Evolutionary conservation across 1,284 basidiomycete species (phyloP), one percentile per base, ranked within the genome.

Genomic region (Rhodotorula sp.): DNA sequence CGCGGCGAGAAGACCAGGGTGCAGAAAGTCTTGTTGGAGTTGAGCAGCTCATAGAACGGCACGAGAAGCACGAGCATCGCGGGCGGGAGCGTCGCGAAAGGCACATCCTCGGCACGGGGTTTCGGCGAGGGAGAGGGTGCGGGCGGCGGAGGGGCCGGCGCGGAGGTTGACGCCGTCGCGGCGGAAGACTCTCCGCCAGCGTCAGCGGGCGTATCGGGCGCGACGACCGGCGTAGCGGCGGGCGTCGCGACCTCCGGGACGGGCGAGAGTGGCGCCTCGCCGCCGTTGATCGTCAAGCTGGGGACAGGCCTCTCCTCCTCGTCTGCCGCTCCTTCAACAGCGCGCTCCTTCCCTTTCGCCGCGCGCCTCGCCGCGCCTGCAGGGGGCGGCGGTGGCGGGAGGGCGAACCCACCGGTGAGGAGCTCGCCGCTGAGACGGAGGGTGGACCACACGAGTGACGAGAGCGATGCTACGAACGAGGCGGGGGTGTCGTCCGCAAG

Each of bases 31-130:
- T 78, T 77, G 75, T 80, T 80, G 51, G 71, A 69, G 44, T 77
- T 74, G 32, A 80, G 58, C 22, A 80, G 66, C 48, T 80, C 77
- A 60, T 75, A 79, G 58, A 80, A 75, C 12, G 79, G 76, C 10
- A 80, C 61, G 34, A 80, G 69, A 29, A 80, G 71, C 25, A 70
- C 76, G 10, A 70, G 48, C 32, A 72, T 61, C 22, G 73, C 70
- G 3, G 72, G 69, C 2, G 80, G 80, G 58, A 78, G 74, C 17
- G 44, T 41, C 3, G 32, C 39, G 56, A 74, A 73, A 51, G 70
- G 36, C 32, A 46, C 55, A n/a, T 64, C 69, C 36, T 58, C 61
- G 56, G 58, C 44, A 22, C 61, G 37, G 27, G 44, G 44, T 44
- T 44, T 44, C 1, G 64, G 34, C 21, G 50, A 27, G 32, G 37